Base-by-base conservation (phyloP, 2,329 filamentous ascomycete genomes). In the Talaromyces sp. region DNA sequence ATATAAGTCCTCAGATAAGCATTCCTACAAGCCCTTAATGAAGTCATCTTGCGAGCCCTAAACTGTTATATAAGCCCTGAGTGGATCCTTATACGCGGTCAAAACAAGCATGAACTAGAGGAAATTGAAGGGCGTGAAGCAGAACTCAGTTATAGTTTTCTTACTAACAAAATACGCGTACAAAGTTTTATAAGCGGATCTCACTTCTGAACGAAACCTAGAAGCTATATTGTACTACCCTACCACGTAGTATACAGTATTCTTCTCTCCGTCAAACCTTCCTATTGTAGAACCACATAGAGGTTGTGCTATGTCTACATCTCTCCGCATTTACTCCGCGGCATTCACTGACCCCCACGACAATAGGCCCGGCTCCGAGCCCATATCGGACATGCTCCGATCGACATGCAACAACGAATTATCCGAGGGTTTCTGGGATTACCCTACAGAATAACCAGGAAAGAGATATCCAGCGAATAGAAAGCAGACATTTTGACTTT, bases 341-440 rank as follows among this genome's bases (percentile, higher is more conserved):
- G 16, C 33, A 14, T 37, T 43, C 35, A 5, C 6, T 54, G 33
- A 22, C 19, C 37, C 37, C 48, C 22, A 39, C 48, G 35, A 16
- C 8, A 33, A 31, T 33, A 52, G 47, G 47, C 47, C 22, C 22
- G 10, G 14, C 27, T 39, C 52, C 61, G 19, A 56, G 24, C 57
- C 13, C 27, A n/a, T 52, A 24, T 52, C 61, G 61, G 61, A 47
- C 61, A 45, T 63, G 13, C 61, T 63, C 61, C 61, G 61, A 47
- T 7, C 9, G 4, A 22, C 33, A 52, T 52, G 3, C 24, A 52
- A 31, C 8, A 52, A 52, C 27, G 22, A 27, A 16, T 31, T 52
- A 52, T 52, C 48, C 48, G 48, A 52, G 48, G 48, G n/a, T 31
- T 52, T 52, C 9, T n/a, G 48, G 9, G 24, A 50, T 31, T 10